These are phyloP conservation scores for Tarenaya hassleriana DNA, from an alignment of 345 rosid species.

Conservation along the genomic window DNA sequence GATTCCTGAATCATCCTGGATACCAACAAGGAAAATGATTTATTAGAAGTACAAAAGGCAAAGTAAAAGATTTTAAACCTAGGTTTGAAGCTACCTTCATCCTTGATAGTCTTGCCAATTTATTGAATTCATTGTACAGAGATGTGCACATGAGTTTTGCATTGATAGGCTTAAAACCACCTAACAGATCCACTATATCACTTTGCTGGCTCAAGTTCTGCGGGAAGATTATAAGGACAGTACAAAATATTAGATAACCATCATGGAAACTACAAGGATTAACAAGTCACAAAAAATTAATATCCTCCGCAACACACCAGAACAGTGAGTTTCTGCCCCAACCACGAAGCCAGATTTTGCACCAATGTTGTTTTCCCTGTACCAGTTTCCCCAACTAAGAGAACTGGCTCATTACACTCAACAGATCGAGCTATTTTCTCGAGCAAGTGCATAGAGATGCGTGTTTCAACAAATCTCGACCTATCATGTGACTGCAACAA, in stretches of 20 bases:
- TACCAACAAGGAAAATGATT: constrained; percentile 23
- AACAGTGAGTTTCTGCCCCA: constrained; percentile 83
- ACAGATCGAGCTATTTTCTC: constrained; percentile 86
- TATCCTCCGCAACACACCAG: constrained; percentile 47
- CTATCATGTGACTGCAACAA: constrained; percentile 45
- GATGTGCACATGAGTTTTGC: constrained; percentile 58
- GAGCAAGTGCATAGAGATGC: constrained; percentile 60
- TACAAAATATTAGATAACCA: neutral
- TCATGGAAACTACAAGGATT: neutral
- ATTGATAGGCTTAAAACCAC: constrained; percentile 93
- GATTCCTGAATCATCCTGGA: constrained; percentile 41
- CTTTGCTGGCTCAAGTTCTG: constrained; percentile 99
- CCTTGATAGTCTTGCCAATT: constrained; percentile 48
- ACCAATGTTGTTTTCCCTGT: constrained; percentile 97
- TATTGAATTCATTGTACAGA: constrained; percentile 60
- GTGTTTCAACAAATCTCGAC: constrained; percentile 63
- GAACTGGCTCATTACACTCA: constrained; percentile 82
- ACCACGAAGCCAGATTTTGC: constrained; percentile 71
- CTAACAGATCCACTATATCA: constrained; percentile 86
- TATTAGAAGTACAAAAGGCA: constrained; percentile 20
- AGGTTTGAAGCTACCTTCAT: constrained; percentile 37
- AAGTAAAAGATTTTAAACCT: neutral
- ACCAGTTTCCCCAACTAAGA: constrained; percentile 98
- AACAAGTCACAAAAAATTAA: constrained; percentile 4
- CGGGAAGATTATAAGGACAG: constrained; percentile 11